These are phyloP conservation scores for Colletotrichum sansevieriae DNA, from an alignment of 2,329 filamentous ascomycete species.

Conservation along the genomic window DNA sequence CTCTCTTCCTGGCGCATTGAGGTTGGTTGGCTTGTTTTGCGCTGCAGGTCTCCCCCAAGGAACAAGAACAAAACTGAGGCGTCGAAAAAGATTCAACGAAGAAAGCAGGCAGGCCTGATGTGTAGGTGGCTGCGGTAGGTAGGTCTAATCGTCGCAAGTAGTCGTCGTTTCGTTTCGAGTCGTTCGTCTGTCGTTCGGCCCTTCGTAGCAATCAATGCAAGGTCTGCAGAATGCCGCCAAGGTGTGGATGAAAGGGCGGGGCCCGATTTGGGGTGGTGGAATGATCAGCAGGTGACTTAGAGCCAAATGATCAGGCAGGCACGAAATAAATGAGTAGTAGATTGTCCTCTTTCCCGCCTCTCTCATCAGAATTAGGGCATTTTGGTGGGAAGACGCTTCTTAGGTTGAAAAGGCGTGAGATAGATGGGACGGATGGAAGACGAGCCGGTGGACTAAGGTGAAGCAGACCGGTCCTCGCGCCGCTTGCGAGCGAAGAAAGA, in stretches of 20 bases:
- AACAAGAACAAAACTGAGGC: conserved; percentile 19
- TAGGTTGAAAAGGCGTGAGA: conserved; percentile 29
- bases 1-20: background rate
- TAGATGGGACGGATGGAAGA: conserved; percentile 33
- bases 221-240: conserved; percentile 23
- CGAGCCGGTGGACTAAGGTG: conserved; percentile 23
- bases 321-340: background rate
- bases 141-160: background rate
- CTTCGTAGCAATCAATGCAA: background rate
- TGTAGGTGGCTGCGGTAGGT: background rate
- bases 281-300: conserved; percentile 9
- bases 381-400: conserved; percentile 10
- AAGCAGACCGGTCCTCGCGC: conserved; percentile 30
- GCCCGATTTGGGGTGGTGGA: background rate
- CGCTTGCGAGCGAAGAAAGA: conserved; percentile 31
- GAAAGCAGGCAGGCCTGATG: background rate
- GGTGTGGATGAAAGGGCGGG: background rate
- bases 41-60: conserved; percentile 25
- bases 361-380: conserved; percentile 16
- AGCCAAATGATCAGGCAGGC: conserved; percentile 15
- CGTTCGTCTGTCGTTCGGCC: conserved; percentile 35
- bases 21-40: background rate
- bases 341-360: background rate
- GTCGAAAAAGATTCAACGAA: background rate
- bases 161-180: conserved; percentile 21